Percentiles rank a stretch among this genome's conserved stretches.
Conservation (phyloP, 345 rosid genomes). For the Kandelia obovata region DNA sequence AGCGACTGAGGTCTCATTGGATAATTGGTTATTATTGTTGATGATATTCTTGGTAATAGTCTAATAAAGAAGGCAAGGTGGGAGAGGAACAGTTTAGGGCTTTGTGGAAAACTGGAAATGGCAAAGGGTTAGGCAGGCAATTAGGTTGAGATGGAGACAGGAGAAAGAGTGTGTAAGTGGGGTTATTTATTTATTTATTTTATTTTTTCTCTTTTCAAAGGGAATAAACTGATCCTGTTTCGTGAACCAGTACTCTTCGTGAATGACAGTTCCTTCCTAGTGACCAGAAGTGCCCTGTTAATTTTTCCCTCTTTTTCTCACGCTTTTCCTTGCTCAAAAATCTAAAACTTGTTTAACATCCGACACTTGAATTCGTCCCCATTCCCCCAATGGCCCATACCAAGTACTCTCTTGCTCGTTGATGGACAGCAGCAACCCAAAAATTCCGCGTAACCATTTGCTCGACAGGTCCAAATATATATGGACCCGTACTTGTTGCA, state of each 20-base stretch:
- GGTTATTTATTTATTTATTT: background rate
- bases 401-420: background rate
- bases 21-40: background rate
- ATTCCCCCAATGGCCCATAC: background rate
- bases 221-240: background rate
- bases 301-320: background rate
- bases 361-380: background rate
- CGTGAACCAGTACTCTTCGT: background rate
- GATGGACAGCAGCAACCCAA: background rate
- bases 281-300: background rate
- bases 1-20: background rate
- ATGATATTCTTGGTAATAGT: slow-evolving; percentile 1
- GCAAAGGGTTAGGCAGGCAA: background rate
- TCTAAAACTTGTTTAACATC: background rate
- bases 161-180: background rate
- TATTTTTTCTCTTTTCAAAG: no score
- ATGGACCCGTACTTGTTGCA: no score
- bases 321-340: background rate
- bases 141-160: background rate
- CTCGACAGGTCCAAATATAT: no score
- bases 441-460: background rate
- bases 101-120: background rate
- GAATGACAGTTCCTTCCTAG: background rate
- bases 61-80: background rate
- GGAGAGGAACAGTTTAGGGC: slow-evolving; percentile 1